A percentile compares a stretch with the other conserved stretches of the same genome.
Evolutionary conservation across 164 flowering plant genomes (phyloP).

Genomic region (Dillenia turbinata): DNA sequence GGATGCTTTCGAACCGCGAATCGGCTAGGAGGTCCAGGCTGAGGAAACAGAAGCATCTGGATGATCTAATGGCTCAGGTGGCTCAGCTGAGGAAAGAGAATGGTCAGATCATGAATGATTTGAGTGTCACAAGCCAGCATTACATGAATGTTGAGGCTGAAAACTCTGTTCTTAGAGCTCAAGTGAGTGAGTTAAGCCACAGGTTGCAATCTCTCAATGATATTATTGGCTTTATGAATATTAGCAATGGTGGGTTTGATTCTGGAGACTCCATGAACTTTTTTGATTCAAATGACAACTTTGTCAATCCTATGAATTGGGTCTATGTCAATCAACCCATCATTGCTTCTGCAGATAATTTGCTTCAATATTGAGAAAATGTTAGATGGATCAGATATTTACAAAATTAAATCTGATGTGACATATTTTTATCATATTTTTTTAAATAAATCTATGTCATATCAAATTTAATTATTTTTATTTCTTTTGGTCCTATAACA

Average conservation of each 20-base stretch:
- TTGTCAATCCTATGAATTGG: slow-evolving; percentile 33
- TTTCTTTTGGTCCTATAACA: too few species aligned
- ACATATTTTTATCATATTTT: slow-evolving; percentile 1
- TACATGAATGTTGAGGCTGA: slow-evolving; percentile 52
- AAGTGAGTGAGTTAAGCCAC: slow-evolving; percentile 54
- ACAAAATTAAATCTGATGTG: not conserved
- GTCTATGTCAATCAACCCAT: slow-evolving; percentile 40
- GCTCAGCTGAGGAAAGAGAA: slow-evolving; percentile 53
- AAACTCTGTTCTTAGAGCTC: slow-evolving; percentile 64
- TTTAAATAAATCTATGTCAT: slow-evolving; percentile 2
- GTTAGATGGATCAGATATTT: not conserved
- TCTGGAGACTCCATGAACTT: slow-evolving; percentile 1
- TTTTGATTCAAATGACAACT: slow-evolving; percentile 7
- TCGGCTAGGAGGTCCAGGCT: slow-evolving; percentile 83
- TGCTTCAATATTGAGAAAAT: slow-evolving; percentile 27
- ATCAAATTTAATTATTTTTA: too few species aligned
- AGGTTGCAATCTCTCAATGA: slow-evolving; percentile 66
- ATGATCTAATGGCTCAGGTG: slow-evolving; percentile 60
- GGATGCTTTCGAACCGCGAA: slow-evolving; percentile 89
- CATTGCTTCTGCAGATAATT: slow-evolving; percentile 42
- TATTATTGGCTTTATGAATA: slow-evolving; percentile 39
- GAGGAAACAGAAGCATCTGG: slow-evolving; percentile 83
- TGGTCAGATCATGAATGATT: slow-evolving; percentile 34
- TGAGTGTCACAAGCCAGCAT: slow-evolving; percentile 47
- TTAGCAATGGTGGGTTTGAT: slow-evolving; percentile 18